Percentiles rank a stretch among this genome's conserved stretches.
These are phyloP conservation scores for Lecanicillium sp. DNA, from an alignment of 2,329 filamentous ascomycete species.

Conservation along the genomic window DNA sequence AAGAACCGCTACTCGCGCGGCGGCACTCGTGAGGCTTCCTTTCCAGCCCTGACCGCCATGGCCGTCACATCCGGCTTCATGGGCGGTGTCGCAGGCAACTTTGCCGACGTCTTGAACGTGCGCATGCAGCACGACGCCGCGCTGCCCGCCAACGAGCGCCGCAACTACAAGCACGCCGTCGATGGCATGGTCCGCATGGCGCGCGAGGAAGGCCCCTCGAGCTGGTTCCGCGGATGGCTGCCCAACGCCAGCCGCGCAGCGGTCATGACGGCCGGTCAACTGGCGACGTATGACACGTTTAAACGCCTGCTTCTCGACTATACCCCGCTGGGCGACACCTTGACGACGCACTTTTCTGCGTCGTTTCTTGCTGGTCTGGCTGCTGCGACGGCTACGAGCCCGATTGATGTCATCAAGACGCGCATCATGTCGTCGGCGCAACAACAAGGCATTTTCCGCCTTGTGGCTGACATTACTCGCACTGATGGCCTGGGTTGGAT, in stretches of 20 bases:
- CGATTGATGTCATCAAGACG: slow-evolving; percentile 85
- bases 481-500: slow-evolving; percentile 72
- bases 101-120: slow-evolving; percentile 93
- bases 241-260: slow-evolving; percentile 74
- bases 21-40: slow-evolving; percentile 46
- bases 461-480: slow-evolving; percentile 59
- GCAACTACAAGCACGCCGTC: slow-evolving; percentile 84
- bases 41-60: slow-evolving; percentile 72
- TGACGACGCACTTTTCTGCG: slow-evolving; percentile 71
- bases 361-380: slow-evolving; percentile 73
- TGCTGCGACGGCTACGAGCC: slow-evolving; percentile 76
- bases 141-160: slow-evolving; percentile 61
- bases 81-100: slow-evolving; percentile 85
- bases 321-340: slow-evolving; percentile 59
- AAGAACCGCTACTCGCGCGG: slow-evolving; percentile 53
- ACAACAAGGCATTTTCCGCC: slow-evolving; percentile 41
- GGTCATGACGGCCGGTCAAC: slow-evolving; percentile 80
- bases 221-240: slow-evolving; percentile 77
- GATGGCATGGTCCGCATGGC: slow-evolving; percentile 83
- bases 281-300: slow-evolving; percentile 78
- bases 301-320: slow-evolving; percentile 60
- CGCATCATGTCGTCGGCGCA: slow-evolving; percentile 66
- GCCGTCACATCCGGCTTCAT: slow-evolving; percentile 77
- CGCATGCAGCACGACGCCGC: slow-evolving; percentile 94
- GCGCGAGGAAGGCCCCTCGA: slow-evolving; percentile 68